Base-by-base conservation (phyloP, 2,329 filamentous ascomycete genomes). In the Eurotiales sp. region DNA sequence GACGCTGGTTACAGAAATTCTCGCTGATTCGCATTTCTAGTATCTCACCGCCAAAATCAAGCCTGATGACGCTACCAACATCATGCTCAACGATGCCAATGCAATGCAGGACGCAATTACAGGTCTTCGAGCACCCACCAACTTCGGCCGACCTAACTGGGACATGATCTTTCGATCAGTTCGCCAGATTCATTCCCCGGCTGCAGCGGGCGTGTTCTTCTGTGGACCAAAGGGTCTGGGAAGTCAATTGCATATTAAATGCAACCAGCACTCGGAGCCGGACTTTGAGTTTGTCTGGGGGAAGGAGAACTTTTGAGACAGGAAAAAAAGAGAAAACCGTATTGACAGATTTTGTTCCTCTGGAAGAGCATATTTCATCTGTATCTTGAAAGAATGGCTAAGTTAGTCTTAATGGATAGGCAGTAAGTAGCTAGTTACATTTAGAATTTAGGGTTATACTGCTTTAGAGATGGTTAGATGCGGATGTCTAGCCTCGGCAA, bases 21-120 rank as follows among this genome's bases (percentile, higher is more conserved):
- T 6, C 27, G 40, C 46, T 48, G 11, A 48, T 19, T 14, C 19
- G 15, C 11, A 42, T 42, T 10, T 8, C 17, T 50, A 79, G 75
- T 95, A 93, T 68, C 79, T 95, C 52, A 93, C 88, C 2, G 88
- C 88, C 62, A 90, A 87, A 77, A 90, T 92, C 74, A 90, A 90
- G 75, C 81, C 83, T 22, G 87, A 91, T 67, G 88, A 92, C 64
- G 88, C 88, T 45, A 90, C 87, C 41, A 92, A 93, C 73, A 92
- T 93, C 73, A 92, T 92, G 87, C 90, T 92, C 77, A 91, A 92
- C 73, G 87, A 91, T 61, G 87, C 85, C 66, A 88, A 90, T 64
- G 86, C 86, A 58, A 87, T 92, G 66, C 87, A 86, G 69, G 88
- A 93, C 67, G 84, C 88, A 61, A 91, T 93, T 66, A 93, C 88